phyloP scores from a whole-genome alignment of 331 rosid species.

The Pyracantha coccinea region DNA sequence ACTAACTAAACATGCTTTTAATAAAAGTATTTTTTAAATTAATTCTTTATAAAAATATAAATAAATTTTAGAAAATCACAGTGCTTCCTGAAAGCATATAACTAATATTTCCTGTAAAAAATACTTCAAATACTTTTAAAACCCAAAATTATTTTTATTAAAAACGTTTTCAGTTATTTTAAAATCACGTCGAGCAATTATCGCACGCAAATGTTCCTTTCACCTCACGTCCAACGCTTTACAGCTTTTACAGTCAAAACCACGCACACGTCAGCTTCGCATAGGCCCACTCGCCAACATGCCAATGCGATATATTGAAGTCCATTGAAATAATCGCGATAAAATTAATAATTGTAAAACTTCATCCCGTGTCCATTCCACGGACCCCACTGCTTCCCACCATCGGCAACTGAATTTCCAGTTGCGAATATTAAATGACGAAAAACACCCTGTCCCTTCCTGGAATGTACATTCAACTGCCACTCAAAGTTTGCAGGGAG shows the following conservation, averaged over 20 bases:
- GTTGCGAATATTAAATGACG: conserved; percentile 19
- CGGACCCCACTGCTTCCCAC: conserved; percentile 6
- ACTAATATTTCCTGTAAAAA: no score
- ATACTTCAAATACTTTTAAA: no score
- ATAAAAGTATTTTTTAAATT: no score
- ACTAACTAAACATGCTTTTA: no score
- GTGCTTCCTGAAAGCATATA: no score
- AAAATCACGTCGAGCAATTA: not conserved
- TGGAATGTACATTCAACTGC: conserved; percentile 1
- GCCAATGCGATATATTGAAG: not conserved
- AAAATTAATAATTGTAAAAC: not conserved
- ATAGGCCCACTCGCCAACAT: not conserved
- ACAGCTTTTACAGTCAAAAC: no score
- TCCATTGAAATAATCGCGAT: not conserved
- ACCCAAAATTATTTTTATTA: no score
- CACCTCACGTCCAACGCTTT: not conserved
- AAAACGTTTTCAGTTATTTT: fast-evolving
- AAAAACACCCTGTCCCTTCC: not conserved
- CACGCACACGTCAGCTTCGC: not conserved
- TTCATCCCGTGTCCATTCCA: not conserved
- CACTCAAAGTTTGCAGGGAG: not conserved
- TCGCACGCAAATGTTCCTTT: conserved; percentile 24
- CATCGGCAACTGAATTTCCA: conserved; percentile 33
- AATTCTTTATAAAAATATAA: no score
- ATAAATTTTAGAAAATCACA: no score